Evolutionary conservation across 257 asterid species (phyloP).

Genomic region (Nicotiana knightiana): DNA sequence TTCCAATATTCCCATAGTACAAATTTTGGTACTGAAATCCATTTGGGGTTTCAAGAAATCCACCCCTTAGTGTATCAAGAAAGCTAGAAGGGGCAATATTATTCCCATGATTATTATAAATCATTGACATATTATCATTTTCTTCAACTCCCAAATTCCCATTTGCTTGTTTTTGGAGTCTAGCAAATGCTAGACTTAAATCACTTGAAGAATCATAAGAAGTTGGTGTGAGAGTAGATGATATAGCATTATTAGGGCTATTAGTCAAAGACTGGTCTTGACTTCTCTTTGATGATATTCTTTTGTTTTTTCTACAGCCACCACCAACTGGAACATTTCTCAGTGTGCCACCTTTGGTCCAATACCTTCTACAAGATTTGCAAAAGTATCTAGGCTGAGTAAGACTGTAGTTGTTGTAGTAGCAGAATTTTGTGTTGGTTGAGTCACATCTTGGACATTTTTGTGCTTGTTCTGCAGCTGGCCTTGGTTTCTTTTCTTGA

Average conservation of each 20-base stretch:
- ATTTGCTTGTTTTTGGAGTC: conserved; percentile 54
- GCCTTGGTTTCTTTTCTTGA: conserved; percentile 72
- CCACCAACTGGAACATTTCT: conserved; percentile 95
- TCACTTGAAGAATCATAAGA: conserved; percentile 46
- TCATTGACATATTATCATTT: conserved; percentile 16
- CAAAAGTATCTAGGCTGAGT: conserved; percentile 94
- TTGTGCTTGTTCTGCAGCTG: conserved; percentile 48
- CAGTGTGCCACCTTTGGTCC: conserved; percentile 96
- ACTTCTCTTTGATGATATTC: conserved; percentile 36
- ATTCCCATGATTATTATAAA: conserved; percentile 28
- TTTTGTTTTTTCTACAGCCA: conserved; percentile 74
- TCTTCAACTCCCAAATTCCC: conserved; percentile 28
- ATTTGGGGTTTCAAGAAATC: conserved; percentile 36
- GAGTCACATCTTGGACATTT: conserved; percentile 97
- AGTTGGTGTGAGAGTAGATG: conserved; percentile 1
- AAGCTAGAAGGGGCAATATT: background rate
- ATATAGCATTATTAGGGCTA: conserved; percentile 24
- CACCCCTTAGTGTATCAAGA: conserved; percentile 34
- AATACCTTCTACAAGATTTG: conserved; percentile 88
- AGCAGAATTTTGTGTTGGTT: conserved; percentile 84
- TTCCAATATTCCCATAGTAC: conserved; percentile 28
- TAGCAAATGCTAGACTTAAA: conserved; percentile 53
- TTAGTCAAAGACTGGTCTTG: conserved; percentile 36
- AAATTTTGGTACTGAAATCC: conserved; percentile 24
- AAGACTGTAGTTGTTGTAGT: conserved; percentile 94